Conservation (phyloP, 2,329 filamentous ascomycete species). For the Pseudocercospora fijiensis region DNA sequence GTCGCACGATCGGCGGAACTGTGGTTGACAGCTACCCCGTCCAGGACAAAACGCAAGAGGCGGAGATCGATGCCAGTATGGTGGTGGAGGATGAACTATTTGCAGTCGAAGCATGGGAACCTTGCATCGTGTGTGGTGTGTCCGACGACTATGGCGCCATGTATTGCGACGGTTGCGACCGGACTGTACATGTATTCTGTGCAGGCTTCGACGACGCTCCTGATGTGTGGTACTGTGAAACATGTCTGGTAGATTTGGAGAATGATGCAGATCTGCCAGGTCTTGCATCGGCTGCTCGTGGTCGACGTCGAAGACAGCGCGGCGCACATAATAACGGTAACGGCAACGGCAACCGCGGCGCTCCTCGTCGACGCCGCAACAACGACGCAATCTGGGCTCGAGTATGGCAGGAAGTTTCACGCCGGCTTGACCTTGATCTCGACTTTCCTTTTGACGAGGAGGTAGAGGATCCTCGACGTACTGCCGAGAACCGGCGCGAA, state of each 20-base stretch:
- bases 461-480: constrained; percentile 57
- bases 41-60: constrained; percentile 82
- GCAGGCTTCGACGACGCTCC: constrained; percentile 68
- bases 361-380: constrained; percentile 32
- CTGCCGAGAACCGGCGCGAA: constrained; percentile 57
- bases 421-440: constrained; percentile 71
- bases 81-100: constrained; percentile 58
- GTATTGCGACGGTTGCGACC: constrained; percentile 88
- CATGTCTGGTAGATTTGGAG: constrained; percentile 56
- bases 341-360: constrained; percentile 10
- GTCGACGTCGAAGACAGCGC: constrained; percentile 25
- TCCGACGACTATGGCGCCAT: constrained; percentile 80
- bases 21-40: constrained; percentile 63
- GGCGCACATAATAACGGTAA: constrained; percentile 14
- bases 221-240: constrained; percentile 79
- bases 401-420: constrained; percentile 89
- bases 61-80: constrained; percentile 81
- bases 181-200: constrained; percentile 87
- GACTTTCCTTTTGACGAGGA: constrained; percentile 84
- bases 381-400: constrained; percentile 64
- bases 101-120: constrained; percentile 61
- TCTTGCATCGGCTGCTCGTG: constrained; percentile 28
- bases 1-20: constrained; percentile 67
- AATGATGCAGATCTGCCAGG: constrained; percentile 32
- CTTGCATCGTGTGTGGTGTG: constrained; percentile 81